These are phyloP conservation scores for Xylaria sp. DNA, from an alignment of 2,329 filamentous ascomycete genomes.

Conservation along the genomic window DNA sequence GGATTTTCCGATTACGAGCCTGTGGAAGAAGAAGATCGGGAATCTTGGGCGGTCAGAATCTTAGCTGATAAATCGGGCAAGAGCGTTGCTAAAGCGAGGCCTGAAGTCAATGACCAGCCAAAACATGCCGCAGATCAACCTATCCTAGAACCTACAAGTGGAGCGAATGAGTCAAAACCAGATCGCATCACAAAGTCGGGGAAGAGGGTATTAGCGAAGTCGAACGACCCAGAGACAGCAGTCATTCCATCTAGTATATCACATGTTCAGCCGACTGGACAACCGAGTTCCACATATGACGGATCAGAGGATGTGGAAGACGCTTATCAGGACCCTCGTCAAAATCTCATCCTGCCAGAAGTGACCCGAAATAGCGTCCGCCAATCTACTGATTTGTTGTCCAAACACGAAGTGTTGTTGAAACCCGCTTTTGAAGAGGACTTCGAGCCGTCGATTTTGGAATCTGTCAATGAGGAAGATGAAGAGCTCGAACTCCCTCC, in stretches of 20 bases:
- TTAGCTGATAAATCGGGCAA: conserved; percentile 38
- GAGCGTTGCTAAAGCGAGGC: conserved; percentile 18
- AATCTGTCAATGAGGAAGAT: conserved; percentile 50
- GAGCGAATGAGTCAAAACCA: conserved; percentile 30
- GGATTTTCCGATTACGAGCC: conserved; percentile 30
- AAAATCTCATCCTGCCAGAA: conserved; percentile 42
- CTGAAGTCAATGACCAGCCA: conserved; percentile 29
- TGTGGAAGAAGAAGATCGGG: conserved; percentile 28
- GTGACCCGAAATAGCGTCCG: conserved; percentile 47
- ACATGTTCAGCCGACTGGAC: conserved; percentile 15
- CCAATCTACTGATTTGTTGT: conserved; percentile 37
- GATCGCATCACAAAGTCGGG: conserved; percentile 34
- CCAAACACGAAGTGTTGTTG: conserved; percentile 31
- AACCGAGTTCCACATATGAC: conserved; percentile 34
- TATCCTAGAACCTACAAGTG: conserved; percentile 31
- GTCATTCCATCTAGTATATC: background rate
- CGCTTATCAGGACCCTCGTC: background rate
- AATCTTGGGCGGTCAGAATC: conserved; percentile 39
- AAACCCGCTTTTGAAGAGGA: conserved; percentile 42
- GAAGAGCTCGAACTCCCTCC: conserved; percentile 49
- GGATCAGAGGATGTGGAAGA: conserved; percentile 39
- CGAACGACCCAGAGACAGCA: conserved; percentile 5
- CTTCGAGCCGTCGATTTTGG: conserved; percentile 47
- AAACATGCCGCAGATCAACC: conserved; percentile 30
- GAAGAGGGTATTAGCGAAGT: conserved; percentile 12